These are phyloP conservation scores for Corrigiola litoralis DNA, from an alignment of 179 eudicot genomes.

Conservation along the genomic window DNA sequence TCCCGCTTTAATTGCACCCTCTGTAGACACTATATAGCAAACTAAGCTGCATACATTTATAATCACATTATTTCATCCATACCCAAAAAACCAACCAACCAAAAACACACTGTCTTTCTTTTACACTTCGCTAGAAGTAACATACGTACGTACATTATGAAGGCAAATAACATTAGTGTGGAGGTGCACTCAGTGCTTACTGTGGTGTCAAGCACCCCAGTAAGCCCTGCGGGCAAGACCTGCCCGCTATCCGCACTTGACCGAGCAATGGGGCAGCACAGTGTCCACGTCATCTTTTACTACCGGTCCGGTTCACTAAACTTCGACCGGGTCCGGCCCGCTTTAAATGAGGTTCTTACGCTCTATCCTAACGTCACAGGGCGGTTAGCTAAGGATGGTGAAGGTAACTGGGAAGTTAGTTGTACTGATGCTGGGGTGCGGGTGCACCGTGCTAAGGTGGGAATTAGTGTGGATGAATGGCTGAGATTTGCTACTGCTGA, in stretches of 20 bases:
- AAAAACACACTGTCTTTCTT: background rate
- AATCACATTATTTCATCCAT: background rate
- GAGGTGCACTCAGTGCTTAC: conserved; percentile 32
- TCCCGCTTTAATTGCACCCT: conserved; percentile 4
- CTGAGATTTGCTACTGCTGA: conserved; percentile 33
- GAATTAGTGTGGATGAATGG: conserved; percentile 49
- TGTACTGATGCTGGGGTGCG: conserved; percentile 62
- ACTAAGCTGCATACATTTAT: background rate
- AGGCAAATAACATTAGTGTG: background rate
- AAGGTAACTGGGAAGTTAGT: conserved; percentile 42
- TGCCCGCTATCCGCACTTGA: conserved; percentile 32
- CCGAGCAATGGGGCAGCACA: conserved; percentile 45
- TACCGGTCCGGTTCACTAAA: conserved; percentile 31
- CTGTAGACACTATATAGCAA: background rate
- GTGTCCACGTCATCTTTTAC: conserved; percentile 42
- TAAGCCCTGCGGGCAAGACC: conserved; percentile 16
- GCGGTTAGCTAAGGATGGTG: conserved; percentile 35
- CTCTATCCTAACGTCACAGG: conserved; percentile 48
- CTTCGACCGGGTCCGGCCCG: conserved; percentile 21
- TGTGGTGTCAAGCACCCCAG: conserved; percentile 38
- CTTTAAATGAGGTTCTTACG: conserved; percentile 32
- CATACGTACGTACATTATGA: background rate
- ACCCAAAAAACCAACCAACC: background rate
- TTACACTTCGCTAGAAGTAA: background rate
- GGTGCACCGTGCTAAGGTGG: conserved; percentile 40